Evolutionary conservation across 2,329 filamentous ascomycete genomes (phyloP).

Genomic region (Venturia pyrina): DNA sequence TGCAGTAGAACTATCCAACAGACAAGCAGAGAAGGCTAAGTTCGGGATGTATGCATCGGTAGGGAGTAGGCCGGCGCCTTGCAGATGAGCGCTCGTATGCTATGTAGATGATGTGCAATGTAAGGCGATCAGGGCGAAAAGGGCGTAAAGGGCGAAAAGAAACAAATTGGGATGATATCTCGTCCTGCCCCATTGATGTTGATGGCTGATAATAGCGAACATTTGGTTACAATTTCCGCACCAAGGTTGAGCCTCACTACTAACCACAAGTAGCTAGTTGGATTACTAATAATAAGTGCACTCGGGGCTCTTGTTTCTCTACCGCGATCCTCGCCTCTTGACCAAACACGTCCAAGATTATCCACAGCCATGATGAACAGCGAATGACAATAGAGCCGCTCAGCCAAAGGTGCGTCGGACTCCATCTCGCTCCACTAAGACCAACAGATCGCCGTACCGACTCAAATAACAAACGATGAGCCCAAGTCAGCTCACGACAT

Average conservation of each 20-base stretch:
- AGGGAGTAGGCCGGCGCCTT: not conserved
- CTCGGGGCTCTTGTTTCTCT: not conserved
- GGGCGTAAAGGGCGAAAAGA: not conserved
- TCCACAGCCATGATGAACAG: not conserved
- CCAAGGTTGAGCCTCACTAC: not conserved
- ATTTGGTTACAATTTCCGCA: not conserved
- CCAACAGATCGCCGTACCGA: too few relatives aligned
- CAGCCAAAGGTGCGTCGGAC: too few relatives aligned
- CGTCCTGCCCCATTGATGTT: not conserved
- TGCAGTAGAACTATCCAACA: not conserved
- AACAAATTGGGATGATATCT: not conserved
- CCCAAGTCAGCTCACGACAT: not conserved
- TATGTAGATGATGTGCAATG: not conserved
- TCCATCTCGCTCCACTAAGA: too few relatives aligned
- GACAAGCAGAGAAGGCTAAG: not conserved
- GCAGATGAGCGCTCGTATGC: not conserved
- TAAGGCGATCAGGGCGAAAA: not conserved
- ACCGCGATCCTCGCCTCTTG: not conserved
- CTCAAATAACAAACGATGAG: too few relatives aligned
- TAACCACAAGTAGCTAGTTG: not conserved
- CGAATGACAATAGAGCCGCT: not conserved
- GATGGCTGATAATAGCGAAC: not conserved
- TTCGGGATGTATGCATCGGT: not conserved
- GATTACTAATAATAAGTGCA: not conserved
- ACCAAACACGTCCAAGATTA: too few relatives aligned